These are phyloP conservation scores for Cerrena zonata DNA, from an alignment of 1,284 basidiomycete species.

Conservation along the genomic window DNA sequence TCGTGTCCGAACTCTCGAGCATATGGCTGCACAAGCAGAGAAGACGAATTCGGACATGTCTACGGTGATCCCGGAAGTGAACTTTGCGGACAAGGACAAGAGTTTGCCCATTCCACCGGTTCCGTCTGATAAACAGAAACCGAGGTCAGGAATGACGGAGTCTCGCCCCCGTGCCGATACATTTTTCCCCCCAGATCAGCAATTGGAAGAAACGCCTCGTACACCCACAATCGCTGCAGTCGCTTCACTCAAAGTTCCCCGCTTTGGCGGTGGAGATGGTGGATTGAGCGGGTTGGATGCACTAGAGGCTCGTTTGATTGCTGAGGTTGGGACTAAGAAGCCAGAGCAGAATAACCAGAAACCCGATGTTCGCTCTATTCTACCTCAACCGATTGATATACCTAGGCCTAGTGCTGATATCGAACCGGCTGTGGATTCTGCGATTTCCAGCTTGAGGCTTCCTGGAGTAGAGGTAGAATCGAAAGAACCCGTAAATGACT, in stretches of 20 bases:
- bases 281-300: constrained; percentile 51
- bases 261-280: constrained; percentile 13
- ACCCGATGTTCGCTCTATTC: constrained; percentile 45
- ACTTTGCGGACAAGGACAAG: constrained; percentile 38
- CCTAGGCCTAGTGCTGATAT: constrained; percentile 19
- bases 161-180: constrained; percentile 27
- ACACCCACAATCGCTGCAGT: constrained; percentile 52
- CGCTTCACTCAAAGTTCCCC: constrained; percentile 32
- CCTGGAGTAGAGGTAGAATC: constrained; percentile 38
- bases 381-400: constrained; percentile 39
- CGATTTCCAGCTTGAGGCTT: constrained; percentile 70
- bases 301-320: constrained; percentile 53
- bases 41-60: constrained; percentile 18
- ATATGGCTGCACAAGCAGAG: constrained; percentile 55
- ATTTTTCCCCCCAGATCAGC: constrained; percentile 22
- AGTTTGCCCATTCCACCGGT: constrained; percentile 55
- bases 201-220: constrained; percentile 34
- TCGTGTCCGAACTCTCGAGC: constrained; percentile 58
- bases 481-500: background rate
- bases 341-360: constrained; percentile 25
- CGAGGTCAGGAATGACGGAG: constrained; percentile 12
- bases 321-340: constrained; percentile 64
- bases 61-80: constrained; percentile 10
- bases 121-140: constrained; percentile 35
- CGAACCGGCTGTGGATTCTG: constrained; percentile 55